Conservation (phyloP, 2,329 filamentous ascomycete species). For the Macrophomina tecta region DNA sequence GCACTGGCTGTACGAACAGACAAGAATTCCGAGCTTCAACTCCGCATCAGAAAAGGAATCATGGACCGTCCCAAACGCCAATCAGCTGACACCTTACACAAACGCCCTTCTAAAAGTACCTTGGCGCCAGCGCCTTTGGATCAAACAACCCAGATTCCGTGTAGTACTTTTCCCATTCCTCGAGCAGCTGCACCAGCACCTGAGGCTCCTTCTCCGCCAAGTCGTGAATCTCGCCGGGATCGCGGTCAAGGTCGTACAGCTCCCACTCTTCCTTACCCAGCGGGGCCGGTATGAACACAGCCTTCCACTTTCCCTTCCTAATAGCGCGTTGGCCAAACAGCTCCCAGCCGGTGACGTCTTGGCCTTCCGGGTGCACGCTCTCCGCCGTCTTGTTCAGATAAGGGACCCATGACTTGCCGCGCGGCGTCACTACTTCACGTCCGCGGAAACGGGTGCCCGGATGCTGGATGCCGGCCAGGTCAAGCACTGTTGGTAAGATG, state of each 20-base stretch:
- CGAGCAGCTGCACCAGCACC: constrained; percentile 24
- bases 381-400: not conserved
- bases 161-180: constrained; percentile 30
- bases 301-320: constrained; percentile 29
- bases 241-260: constrained; percentile 28
- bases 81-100: not conserved
- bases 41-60: no score
- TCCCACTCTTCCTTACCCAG: constrained; percentile 30
- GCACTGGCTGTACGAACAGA: no score
- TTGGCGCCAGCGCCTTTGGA: not conserved
- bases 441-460: constrained; percentile 14
- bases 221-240: constrained; percentile 30
- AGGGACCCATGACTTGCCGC: constrained; percentile 16
- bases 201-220: constrained; percentile 27
- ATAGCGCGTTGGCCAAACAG: constrained; percentile 30
- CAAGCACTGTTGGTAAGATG: constrained; percentile 25
- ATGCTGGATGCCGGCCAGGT: constrained; percentile 19
- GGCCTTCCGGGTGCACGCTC: not conserved
- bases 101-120: not conserved
- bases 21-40: no score
- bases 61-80: no score
- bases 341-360: constrained; percentile 29
- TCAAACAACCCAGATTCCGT: constrained; percentile 31
- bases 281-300: constrained; percentile 29
- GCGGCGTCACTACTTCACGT: constrained; percentile 19